phyloP scores from a whole-genome alignment of 2,329 filamentous ascomycete genomes.

The Penicillium sp. region DNA sequence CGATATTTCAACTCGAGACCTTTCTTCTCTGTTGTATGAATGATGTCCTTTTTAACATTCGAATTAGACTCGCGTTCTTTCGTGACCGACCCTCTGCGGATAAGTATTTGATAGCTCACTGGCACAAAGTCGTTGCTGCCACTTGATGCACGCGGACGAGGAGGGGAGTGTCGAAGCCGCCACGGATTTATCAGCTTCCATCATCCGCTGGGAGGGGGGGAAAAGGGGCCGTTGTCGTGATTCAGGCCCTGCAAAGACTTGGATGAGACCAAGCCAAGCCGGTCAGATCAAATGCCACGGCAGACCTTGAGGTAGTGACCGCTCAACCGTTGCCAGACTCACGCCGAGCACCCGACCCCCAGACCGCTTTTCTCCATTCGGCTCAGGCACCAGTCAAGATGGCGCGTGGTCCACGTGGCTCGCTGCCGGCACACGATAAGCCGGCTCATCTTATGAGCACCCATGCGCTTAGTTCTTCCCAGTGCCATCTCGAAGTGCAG shows the following conservation, averaged over 20 bases:
- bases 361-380: constrained; percentile 14
- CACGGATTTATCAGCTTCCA: no score
- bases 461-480: constrained; percentile 4
- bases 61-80: constrained; percentile 19
- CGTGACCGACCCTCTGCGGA: constrained; percentile 13
- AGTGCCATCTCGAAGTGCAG: background rate
- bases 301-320: constrained; percentile 10
- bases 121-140: no score
- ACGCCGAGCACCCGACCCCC: background rate
- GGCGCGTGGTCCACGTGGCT: constrained; percentile 15
- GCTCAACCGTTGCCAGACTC: background rate
- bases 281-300: constrained; percentile 1
- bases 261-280: background rate
- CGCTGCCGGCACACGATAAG: constrained; percentile 3
- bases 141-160: no score
- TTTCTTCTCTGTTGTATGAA: no score
- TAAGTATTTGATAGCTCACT: no score
- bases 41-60: no score
- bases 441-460: background rate
- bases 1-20: background rate
- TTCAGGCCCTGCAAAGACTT: no score
- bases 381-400: constrained; percentile 10
- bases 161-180: no score
- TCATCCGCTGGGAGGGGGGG: no score
- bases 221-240: no score